Evolutionary conservation across 2,329 filamentous ascomycete genomes (phyloP).

Genomic region (Phaeoacremonium minimum): DNA sequence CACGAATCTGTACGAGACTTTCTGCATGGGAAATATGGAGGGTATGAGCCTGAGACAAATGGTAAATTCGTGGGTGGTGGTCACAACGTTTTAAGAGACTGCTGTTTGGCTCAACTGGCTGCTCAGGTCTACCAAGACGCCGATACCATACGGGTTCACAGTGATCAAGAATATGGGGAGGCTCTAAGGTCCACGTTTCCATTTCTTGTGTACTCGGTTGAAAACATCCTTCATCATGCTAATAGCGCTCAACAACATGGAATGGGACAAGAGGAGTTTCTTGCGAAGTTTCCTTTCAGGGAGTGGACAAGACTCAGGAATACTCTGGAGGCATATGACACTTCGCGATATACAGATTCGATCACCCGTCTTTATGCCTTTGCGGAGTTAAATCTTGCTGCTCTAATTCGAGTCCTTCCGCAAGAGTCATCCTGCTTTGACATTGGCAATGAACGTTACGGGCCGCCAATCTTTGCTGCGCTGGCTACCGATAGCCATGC

Average conservation of each 20-base stretch:
- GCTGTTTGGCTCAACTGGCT: neutral
- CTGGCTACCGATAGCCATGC: constrained; percentile 5
- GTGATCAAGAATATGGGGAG: constrained; percentile 2
- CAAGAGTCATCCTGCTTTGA: neutral
- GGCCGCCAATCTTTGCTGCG: constrained; percentile 9
- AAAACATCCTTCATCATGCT: constrained; percentile 1
- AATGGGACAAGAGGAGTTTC: neutral
- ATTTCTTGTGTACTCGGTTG: constrained; percentile 3
- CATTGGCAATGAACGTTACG: constrained; percentile 5
- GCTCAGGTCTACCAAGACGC: neutral
- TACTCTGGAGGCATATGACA: neutral
- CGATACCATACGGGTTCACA: neutral
- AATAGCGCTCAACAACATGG: constrained; percentile 4
- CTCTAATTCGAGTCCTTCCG: constrained; percentile 3
- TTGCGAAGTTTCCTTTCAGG: constrained; percentile 2
- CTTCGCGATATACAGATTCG: constrained; percentile 3
- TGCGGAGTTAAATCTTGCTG: constrained; percentile 4
- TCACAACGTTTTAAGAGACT: constrained; percentile 7
- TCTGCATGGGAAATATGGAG: constrained; percentile 8
- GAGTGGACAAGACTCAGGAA: constrained; percentile 2
- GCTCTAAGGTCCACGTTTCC: neutral
- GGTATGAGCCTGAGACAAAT: constrained; percentile 4
- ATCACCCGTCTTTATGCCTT: constrained; percentile 5
- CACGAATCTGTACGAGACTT: constrained; percentile 8
- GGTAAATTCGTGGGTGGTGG: constrained; percentile 7